Conservation (phyloP, 2,329 filamentous ascomycete genomes). For the Ceratocystis smalleyi region DNA sequence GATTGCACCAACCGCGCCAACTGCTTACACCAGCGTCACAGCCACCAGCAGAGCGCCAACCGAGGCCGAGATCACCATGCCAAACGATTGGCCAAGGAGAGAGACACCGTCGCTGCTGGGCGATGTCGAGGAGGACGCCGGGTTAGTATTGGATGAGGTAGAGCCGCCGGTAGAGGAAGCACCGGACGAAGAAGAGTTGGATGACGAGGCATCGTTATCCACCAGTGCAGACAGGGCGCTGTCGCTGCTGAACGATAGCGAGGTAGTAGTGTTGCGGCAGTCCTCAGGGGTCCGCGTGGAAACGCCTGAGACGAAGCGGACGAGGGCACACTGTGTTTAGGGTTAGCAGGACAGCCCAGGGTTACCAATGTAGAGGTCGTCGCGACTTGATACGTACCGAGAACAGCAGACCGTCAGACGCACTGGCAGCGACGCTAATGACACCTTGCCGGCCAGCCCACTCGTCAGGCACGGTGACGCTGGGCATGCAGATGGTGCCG, state of each 20-base stretch:
- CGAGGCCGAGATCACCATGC: slow-evolving; percentile 1
- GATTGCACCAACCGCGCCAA: not conserved
- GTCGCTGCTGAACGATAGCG: slow-evolving; percentile 25
- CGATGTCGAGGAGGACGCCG: not conserved
- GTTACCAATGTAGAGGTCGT: not conserved
- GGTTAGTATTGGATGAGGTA: not conserved
- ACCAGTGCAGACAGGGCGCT: not conserved
- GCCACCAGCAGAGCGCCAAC: slow-evolving; percentile 2
- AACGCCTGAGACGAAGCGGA: slow-evolving; percentile 38
- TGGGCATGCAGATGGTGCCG: slow-evolving; percentile 38
- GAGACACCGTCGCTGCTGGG: slow-evolving; percentile 5
- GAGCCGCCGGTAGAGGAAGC: not conserved
- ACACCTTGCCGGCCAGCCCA: slow-evolving; percentile 41
- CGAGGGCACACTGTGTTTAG: slow-evolving; percentile 34
- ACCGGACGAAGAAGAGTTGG: not conserved
- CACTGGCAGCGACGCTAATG: slow-evolving; percentile 36
- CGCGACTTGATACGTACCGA: slow-evolving; percentile 29
- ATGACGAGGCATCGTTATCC: not conserved
- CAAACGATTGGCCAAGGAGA: not conserved
- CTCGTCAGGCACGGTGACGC: slow-evolving; percentile 32
- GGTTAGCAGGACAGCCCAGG: not conserved
- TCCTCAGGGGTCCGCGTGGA: slow-evolving; percentile 22
- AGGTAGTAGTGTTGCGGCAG: slow-evolving; percentile 26
- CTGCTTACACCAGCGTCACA: not conserved
- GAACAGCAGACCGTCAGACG: slow-evolving; percentile 40